These are phyloP conservation scores for Hypericum androsaemum DNA, from an alignment of 345 rosid genomes.

Conservation along the genomic window DNA sequence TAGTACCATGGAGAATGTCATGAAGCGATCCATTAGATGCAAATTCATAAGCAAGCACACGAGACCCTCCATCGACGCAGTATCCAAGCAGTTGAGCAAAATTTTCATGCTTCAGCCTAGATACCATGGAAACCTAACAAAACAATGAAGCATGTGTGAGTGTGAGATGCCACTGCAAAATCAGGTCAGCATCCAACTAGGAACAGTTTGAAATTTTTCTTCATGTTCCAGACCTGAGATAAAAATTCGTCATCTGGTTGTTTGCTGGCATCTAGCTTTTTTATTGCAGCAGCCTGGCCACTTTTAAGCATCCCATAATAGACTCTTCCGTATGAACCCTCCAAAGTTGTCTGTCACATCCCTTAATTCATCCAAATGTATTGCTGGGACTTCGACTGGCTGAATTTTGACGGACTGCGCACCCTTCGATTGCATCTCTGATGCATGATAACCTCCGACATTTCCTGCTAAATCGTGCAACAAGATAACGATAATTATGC, in stretches of 20 bases:
- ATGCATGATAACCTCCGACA: constrained; percentile 33
- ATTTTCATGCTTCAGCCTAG: constrained; percentile 11
- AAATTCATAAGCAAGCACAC: constrained; percentile 13
- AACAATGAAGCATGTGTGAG: background rate
- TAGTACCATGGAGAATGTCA: constrained; percentile 10
- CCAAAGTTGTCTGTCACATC: constrained; percentile 6
- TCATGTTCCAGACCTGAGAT: constrained; percentile 5
- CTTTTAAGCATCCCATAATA: constrained; percentile 2
- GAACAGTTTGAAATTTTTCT: background rate
- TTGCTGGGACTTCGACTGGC: constrained; percentile 62
- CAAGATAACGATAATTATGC: background rate
- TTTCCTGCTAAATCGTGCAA: constrained; percentile 23
- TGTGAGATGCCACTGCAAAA: background rate
- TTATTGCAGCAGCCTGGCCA: constrained; percentile 11
- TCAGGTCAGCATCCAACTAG: background rate
- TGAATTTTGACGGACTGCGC: constrained; percentile 47
- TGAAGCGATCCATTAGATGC: constrained; percentile 12
- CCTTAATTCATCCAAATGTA: constrained; percentile 15
- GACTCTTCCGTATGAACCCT: constrained; percentile 12
- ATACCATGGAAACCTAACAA: constrained; percentile 11
- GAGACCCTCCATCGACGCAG: constrained; percentile 7
- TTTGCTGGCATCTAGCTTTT: constrained; percentile 8
- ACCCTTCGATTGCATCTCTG: constrained; percentile 46
- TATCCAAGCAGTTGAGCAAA: constrained; percentile 11
- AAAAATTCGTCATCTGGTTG: constrained; percentile 10